phyloP scores from a whole-genome alignment of 257 asterid genomes.

The Voacanga thouarsii region DNA sequence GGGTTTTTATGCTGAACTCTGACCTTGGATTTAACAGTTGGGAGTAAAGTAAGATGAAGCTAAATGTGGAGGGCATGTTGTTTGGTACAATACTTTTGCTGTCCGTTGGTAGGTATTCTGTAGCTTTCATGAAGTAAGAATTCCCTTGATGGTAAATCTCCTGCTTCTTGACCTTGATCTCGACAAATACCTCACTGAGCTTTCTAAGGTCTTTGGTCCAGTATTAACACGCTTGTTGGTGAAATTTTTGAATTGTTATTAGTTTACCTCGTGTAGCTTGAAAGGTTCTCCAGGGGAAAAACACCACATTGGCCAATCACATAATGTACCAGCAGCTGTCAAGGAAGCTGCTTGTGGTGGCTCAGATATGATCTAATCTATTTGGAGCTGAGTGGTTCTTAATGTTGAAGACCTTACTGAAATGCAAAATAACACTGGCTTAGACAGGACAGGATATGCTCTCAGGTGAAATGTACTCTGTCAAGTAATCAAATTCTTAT shows the following conservation, averaged over 20 bases:
- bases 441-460: constrained; percentile 51
- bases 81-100: neutral
- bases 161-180: constrained; percentile 67
- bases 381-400: constrained; percentile 71
- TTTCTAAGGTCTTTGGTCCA: constrained; percentile 24
- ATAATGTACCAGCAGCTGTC: constrained; percentile 56
- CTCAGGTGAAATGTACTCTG: constrained; percentile 45
- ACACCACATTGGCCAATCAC: constrained; percentile 57
- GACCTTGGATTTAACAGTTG: neutral
- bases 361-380: constrained; percentile 48
- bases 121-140: constrained; percentile 8
- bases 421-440: constrained; percentile 40
- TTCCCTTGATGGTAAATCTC: constrained; percentile 52
- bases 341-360: constrained; percentile 41
- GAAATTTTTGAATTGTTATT: constrained; percentile 42
- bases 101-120: constrained; percentile 27
- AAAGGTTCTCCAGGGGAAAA: constrained; percentile 57
- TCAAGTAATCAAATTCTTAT: constrained; percentile 29
- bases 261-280: constrained; percentile 42
- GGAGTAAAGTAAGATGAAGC: neutral
- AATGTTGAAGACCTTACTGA: constrained; percentile 56
- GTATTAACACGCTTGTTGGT: constrained; percentile 47
- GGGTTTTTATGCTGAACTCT: neutral
- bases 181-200: constrained; percentile 47
- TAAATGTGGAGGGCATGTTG: neutral